Conservation (phyloP, 495 filamentous ascomycete genomes). For the Amorphotheca resinae region DNA sequence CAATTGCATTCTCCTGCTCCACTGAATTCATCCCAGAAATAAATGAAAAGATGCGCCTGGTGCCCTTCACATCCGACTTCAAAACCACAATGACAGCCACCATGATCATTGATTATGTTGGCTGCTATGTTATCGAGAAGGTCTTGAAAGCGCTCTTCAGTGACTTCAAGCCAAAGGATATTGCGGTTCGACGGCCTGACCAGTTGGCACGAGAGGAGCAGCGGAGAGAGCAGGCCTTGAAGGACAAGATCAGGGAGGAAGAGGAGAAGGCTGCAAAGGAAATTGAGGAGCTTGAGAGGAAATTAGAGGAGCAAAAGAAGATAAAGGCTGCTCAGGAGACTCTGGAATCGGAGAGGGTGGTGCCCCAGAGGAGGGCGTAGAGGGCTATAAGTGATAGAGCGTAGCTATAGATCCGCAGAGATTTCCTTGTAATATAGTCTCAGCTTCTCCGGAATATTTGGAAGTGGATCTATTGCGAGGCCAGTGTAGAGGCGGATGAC, state of each 20-base stretch:
- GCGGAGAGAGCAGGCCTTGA: constrained; percentile 34
- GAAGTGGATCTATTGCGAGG: too few relatives aligned
- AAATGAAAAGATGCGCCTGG: constrained; percentile 84
- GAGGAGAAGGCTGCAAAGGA: constrained; percentile 28
- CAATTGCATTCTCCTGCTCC: constrained; percentile 86
- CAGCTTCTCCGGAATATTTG: too few relatives aligned
- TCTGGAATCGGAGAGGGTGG: background rate
- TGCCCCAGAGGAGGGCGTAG: background rate
- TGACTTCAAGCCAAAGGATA: constrained; percentile 89
- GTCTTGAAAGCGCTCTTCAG: constrained; percentile 77
- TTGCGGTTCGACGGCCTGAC: constrained; percentile 73
- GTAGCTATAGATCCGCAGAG: constrained; percentile 7
- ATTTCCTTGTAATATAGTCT: too few relatives aligned
- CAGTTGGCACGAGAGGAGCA: constrained; percentile 68
- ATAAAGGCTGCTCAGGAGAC: background rate
- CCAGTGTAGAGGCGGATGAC: too few relatives aligned
- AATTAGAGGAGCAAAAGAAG: constrained; percentile 15
- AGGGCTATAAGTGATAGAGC: constrained; percentile 5
- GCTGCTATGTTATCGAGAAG: constrained; percentile 83
- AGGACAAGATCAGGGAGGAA: constrained; percentile 10
- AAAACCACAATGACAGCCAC: constrained; percentile 70
- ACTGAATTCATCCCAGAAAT: constrained; percentile 94
- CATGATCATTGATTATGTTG: constrained; percentile 83
- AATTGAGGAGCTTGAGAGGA: constrained; percentile 38
- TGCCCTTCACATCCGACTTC: constrained; percentile 86